Percentiles rank a stretch among this genome's conserved stretches.
Conservation (phyloP, 2,329 filamentous ascomycete species). For the Colletotrichum sp. region DNA sequence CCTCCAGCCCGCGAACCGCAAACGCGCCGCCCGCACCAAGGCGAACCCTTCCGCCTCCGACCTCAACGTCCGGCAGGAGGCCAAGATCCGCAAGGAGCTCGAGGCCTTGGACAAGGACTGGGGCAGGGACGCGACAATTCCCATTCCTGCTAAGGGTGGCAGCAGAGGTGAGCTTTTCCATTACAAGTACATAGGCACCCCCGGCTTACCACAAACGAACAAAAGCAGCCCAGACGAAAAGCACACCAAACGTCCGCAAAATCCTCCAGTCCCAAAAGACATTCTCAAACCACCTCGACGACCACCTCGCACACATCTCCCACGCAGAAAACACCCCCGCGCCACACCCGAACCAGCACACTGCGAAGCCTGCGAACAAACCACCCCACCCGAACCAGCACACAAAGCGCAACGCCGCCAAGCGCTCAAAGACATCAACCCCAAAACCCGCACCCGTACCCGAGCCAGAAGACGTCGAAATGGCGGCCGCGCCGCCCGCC, state of each 20-base stretch:
- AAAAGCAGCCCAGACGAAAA: conserved; percentile 52
- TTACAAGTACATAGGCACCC: background rate
- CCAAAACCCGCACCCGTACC: background rate
- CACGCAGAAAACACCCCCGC: conserved; percentile 42
- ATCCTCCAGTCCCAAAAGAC: conserved; percentile 83
- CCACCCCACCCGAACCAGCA: conserved; percentile 18
- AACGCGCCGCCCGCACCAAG: conserved; percentile 71
- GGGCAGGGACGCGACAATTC: conserved; percentile 73
- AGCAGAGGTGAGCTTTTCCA: conserved; percentile 43
- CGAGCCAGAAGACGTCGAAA: conserved; percentile 36
- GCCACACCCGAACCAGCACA: conserved; percentile 28
- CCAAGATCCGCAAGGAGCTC: conserved; percentile 81
- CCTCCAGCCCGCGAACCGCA: conserved; percentile 63
- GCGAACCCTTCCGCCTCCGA: conserved; percentile 63
- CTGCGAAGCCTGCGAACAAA: conserved; percentile 26
- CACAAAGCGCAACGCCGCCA: conserved; percentile 22
- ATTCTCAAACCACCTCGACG: conserved; percentile 82
- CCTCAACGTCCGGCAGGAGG: conserved; percentile 80
- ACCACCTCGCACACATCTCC: conserved; percentile 72
- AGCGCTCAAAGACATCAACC: conserved; percentile 18
- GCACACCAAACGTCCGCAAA: conserved; percentile 74
- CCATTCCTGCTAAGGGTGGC: conserved; percentile 64
- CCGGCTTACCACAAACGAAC: background rate
- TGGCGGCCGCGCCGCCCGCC: conserved; percentile 39
- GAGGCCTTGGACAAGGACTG: conserved; percentile 84